phyloP scores from a whole-genome alignment of 2,329 filamentous ascomycete species.

The Fusarium fujikuroi region DNA sequence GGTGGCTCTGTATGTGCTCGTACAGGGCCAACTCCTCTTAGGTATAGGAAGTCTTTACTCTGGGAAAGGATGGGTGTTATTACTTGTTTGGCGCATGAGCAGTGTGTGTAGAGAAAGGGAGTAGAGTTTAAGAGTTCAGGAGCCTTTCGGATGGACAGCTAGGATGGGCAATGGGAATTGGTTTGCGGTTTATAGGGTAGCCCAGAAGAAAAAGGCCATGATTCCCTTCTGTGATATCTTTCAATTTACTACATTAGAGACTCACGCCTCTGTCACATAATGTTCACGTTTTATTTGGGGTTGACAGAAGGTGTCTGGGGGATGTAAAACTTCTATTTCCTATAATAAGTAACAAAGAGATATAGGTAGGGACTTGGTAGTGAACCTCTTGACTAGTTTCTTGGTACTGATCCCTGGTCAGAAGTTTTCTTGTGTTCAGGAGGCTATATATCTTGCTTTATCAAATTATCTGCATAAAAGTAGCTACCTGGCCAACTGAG shows the following conservation, averaged over 20 bases:
- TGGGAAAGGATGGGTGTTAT: constrained; percentile 24
- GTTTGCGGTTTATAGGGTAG: not conserved
- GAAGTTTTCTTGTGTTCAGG: not conserved
- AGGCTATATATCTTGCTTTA: not conserved
- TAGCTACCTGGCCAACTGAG: not conserved
- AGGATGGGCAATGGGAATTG: not conserved
- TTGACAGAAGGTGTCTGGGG: not conserved
- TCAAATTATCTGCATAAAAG: not conserved
- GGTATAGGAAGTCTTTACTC: constrained; percentile 12
- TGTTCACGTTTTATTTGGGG: not conserved
- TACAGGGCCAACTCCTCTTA: not conserved
- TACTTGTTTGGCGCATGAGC: constrained; percentile 22
- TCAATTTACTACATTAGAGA: constrained; percentile 9
- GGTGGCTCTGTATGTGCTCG: not conserved
- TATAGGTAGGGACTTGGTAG: not conserved
- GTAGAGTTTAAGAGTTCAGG: constrained; percentile 30
- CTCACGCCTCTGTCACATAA: not conserved
- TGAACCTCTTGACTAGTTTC: not conserved
- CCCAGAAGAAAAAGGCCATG: not conserved
- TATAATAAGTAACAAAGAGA: not conserved
- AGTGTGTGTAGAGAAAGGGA: constrained; percentile 13
- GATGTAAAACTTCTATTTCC: not conserved
- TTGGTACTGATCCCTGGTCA: not conserved
- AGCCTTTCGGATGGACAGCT: constrained; percentile 3
- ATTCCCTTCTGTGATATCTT: not conserved